These are phyloP conservation scores for Trametes gibbosa DNA, from an alignment of 768 basidiomycete species.

Conservation along the genomic window DNA sequence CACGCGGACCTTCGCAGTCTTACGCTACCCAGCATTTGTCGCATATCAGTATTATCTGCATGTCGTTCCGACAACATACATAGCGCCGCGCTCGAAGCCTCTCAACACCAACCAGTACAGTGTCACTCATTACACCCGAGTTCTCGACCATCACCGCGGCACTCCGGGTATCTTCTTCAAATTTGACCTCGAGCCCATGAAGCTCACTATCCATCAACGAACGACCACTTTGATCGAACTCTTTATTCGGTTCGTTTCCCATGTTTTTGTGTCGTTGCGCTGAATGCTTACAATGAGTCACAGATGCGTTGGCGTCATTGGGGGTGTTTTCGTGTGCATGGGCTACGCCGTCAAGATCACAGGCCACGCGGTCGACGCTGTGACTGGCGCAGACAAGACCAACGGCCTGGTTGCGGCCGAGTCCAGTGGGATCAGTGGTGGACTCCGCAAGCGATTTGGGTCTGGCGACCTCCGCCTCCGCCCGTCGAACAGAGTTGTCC, in stretches of 20 bases:
- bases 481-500: conserved; percentile 42
- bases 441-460: conserved; percentile 63
- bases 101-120: conserved; percentile 85
- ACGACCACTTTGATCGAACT: conserved; percentile 82
- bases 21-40: conserved; percentile 61
- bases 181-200: conserved; percentile 91
- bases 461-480: conserved; percentile 64
- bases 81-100: conserved; percentile 64
- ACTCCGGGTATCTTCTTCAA: conserved; percentile 98
- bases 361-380: conserved; percentile 63
- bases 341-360: conserved; percentile 63
- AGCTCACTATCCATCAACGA: conserved; percentile 81
- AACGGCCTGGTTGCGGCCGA: conserved; percentile 65
- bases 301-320: conserved; percentile 87
- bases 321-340: conserved; percentile 85
- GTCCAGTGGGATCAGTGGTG: conserved; percentile 48
- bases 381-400: conserved; percentile 49
- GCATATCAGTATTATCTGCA: conserved; percentile 95
- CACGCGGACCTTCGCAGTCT: neutral
- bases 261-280: neutral
- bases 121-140: conserved; percentile 87
- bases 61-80: conserved; percentile 93
- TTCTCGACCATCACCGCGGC: conserved; percentile 69
- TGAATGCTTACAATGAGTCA: neutral
- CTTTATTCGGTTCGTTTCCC: conserved; percentile 55